Percentiles rank a stretch among this genome's conserved stretches.
Conservation (phyloP, 257 asterid genomes). For the Ilex aquifolium region DNA sequence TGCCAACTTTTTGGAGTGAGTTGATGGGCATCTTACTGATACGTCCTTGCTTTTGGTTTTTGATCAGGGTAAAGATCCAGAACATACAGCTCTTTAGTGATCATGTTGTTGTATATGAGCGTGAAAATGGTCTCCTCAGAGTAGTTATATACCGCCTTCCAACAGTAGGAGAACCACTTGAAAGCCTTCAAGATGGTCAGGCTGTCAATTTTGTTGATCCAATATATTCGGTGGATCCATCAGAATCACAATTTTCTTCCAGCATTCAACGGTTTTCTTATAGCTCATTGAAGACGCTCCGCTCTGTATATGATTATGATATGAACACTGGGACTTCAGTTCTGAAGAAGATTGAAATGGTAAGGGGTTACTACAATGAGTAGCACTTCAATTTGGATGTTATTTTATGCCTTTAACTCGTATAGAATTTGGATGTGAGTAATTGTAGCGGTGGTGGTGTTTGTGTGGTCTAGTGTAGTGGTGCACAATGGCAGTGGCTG, state of each 20-base stretch:
- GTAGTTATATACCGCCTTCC: slow-evolving; percentile 69
- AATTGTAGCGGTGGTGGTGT: no score
- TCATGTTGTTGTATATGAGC: slow-evolving; percentile 80
- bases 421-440: no score
- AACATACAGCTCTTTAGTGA: slow-evolving; percentile 61
- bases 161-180: slow-evolving; percentile 59
- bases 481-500: no score
- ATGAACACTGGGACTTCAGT: slow-evolving; percentile 79
- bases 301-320: slow-evolving; percentile 85
- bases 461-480: no score
- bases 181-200: slow-evolving; percentile 58
- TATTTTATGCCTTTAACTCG: no score
- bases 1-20: no score
- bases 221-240: slow-evolving; percentile 54
- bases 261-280: slow-evolving; percentile 63
- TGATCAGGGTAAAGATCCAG: slow-evolving; percentile 75
- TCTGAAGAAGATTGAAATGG: slow-evolving; percentile 78
- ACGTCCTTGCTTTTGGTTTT: neutral
- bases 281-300: slow-evolving; percentile 81
- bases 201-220: slow-evolving; percentile 73
- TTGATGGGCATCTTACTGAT: no score
- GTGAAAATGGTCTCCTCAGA: slow-evolving; percentile 75
- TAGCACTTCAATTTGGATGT: no score
- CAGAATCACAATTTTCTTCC: slow-evolving; percentile 71
- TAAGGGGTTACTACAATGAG: slow-evolving; percentile 19